phyloP scores from a whole-genome alignment of 352 stramenopile genomes.

The Blastocystis sp. region DNA sequence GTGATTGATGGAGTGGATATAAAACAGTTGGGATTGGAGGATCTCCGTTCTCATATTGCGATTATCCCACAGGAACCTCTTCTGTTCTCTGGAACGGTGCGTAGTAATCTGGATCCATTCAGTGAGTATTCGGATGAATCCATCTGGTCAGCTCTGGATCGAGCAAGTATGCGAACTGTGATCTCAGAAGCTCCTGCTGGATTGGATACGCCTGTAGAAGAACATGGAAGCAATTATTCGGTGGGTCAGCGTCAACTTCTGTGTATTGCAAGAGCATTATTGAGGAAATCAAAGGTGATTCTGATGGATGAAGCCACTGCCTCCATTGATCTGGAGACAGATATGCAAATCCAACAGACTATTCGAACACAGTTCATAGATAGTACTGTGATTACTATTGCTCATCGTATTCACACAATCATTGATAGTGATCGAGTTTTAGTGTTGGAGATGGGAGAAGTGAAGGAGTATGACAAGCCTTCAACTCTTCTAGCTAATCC shows the following conservation, averaged over 20 bases:
- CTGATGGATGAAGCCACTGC: constrained; percentile 95
- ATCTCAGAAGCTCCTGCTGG: constrained; percentile 62
- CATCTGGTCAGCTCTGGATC: constrained; percentile 65
- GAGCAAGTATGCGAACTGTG: not conserved
- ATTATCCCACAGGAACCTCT: too few relatives aligned
- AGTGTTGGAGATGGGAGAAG: constrained; percentile 82
- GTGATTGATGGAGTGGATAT: too few relatives aligned
- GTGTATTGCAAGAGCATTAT: constrained; percentile 84
- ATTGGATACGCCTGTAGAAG: constrained; percentile 79
- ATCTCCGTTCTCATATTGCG: too few relatives aligned
- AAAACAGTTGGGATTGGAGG: too few relatives aligned
- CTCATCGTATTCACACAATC: constrained; percentile 90
- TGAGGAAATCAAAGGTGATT: constrained; percentile 84
- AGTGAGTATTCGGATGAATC: too few relatives aligned
- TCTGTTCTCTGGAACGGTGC: too few relatives aligned
- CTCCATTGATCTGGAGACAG: constrained; percentile 78
- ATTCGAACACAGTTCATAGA: constrained; percentile 83
- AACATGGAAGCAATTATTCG: constrained; percentile 85
- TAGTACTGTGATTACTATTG: constrained; percentile 87
- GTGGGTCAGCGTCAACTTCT: constrained; percentile 88
- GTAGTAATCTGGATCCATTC: too few relatives aligned
- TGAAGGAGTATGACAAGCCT: constrained; percentile 86
- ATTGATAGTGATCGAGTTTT: constrained; percentile 86
- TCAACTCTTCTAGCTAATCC: constrained; percentile 72
- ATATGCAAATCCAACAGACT: constrained; percentile 79